These are phyloP conservation scores for Irineochytrium annulatum DNA, from an alignment of 192 early-diverging fungal species.

Conservation along the genomic window DNA sequence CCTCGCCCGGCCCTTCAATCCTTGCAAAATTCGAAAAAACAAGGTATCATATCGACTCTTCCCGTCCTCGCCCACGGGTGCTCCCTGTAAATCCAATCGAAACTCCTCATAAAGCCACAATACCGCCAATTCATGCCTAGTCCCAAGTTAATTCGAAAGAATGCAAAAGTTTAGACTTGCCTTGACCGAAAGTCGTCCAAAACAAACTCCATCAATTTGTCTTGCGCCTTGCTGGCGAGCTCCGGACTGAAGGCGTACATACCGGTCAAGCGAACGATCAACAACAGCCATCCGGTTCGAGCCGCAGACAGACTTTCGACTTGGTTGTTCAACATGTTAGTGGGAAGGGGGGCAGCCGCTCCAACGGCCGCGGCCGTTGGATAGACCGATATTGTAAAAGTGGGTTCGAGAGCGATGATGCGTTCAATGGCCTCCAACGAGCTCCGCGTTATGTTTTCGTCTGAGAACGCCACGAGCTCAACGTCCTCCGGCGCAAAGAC, in stretches of 20 bases:
- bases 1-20: constrained; percentile 21
- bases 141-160: constrained; percentile 16
- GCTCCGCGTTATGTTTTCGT: constrained; percentile 8
- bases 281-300: constrained; percentile 43
- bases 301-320: constrained; percentile 26
- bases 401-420: constrained; percentile 24
- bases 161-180: constrained; percentile 26
- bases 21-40: constrained; percentile 27
- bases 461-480: background rate
- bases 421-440: constrained; percentile 22
- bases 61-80: background rate
- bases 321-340: constrained; percentile 1
- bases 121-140: constrained; percentile 61
- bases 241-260: background rate
- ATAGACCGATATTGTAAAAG: background rate
- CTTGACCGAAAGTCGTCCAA: constrained; percentile 59
- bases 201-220: constrained; percentile 51
- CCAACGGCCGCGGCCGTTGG: background rate
- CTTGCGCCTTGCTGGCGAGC: background rate
- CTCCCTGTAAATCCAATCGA: background rate
- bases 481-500: constrained; percentile 22
- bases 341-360: background rate
- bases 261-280: constrained; percentile 31
- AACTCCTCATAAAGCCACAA: constrained; percentile 76
- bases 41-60: constrained; percentile 20